These are phyloP conservation scores for Terfezia claveryi DNA, from an alignment of 495 filamentous ascomycete genomes.

Conservation along the genomic window DNA sequence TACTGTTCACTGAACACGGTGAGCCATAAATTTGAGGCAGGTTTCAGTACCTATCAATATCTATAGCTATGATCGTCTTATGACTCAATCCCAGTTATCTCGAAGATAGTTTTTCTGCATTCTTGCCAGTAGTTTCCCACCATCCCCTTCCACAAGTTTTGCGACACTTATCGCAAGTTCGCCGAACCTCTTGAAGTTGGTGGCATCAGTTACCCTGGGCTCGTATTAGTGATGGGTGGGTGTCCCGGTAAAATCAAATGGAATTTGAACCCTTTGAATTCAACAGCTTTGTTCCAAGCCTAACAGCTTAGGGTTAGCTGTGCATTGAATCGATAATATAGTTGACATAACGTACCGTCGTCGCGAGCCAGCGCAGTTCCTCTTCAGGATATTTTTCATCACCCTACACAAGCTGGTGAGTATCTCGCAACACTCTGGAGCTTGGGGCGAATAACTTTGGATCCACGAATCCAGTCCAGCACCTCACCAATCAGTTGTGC, in stretches of 20 bases:
- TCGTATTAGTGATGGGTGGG: constrained; percentile 1
- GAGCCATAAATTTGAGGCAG: too few species aligned
- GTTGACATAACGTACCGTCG: constrained; percentile 1
- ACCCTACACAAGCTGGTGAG: too few species aligned
- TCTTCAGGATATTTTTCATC: constrained; percentile 36
- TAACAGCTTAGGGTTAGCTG: neutral
- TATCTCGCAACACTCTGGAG: neutral
- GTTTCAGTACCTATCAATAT: too few species aligned
- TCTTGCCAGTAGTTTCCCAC: neutral
- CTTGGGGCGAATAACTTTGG: constrained; percentile 21
- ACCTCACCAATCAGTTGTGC: constrained; percentile 37
- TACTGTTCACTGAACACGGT: too few species aligned
- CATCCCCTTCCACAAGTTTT: constrained; percentile 1
- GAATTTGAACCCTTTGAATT: constrained; percentile 11
- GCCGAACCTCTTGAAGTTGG: constrained; percentile 9
- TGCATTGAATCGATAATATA: too few species aligned
- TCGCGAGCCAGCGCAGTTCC: constrained; percentile 58
- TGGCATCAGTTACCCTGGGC: constrained; percentile 6
- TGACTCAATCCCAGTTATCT: too few species aligned
- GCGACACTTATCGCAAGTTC: constrained; percentile 14
- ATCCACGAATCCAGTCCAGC: constrained; percentile 26
- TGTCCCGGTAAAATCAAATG: neutral
- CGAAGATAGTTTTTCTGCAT: too few species aligned
- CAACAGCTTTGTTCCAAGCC: constrained; percentile 15
- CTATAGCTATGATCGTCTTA: too few species aligned